Conservation (phyloP, 2,329 filamentous ascomycete species). For the Thelonectria blattea region DNA sequence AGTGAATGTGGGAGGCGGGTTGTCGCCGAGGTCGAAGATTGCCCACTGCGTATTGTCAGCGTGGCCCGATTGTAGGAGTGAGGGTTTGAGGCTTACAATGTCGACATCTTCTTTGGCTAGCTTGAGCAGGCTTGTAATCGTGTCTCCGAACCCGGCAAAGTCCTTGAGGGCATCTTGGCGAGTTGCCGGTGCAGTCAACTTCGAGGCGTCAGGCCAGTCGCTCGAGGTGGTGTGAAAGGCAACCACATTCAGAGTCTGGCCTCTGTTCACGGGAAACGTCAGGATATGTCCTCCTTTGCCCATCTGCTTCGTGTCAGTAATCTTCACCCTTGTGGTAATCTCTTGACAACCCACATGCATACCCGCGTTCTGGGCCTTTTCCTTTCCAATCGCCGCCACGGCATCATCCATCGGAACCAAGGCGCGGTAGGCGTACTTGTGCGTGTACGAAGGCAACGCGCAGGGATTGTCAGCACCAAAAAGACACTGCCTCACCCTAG, state of each 20-base stretch:
- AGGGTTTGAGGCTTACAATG: slow-evolving; percentile 19
- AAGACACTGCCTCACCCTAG: slow-evolving; percentile 8
- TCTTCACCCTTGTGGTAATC: not conserved
- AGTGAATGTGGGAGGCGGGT: slow-evolving; percentile 11
- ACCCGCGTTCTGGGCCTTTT: slow-evolving; percentile 14
- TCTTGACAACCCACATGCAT: slow-evolving; percentile 12
- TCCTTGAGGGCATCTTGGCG: slow-evolving; percentile 44
- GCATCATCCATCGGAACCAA: slow-evolving; percentile 18
- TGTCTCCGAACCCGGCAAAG: slow-evolving; percentile 43
- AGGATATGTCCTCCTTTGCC: slow-evolving; percentile 59
- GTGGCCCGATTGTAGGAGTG: not conserved
- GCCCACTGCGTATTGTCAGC: slow-evolving; percentile 12
- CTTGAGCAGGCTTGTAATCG: slow-evolving; percentile 40
- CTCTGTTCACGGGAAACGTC: slow-evolving; percentile 33
- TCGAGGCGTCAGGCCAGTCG: slow-evolving; percentile 38
- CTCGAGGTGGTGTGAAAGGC: slow-evolving; percentile 47
- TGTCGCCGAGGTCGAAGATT: slow-evolving; percentile 18
- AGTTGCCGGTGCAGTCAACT: slow-evolving; percentile 32
- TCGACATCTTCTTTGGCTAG: slow-evolving; percentile 38
- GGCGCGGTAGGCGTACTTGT: slow-evolving; percentile 20
- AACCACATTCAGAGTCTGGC: slow-evolving; percentile 61
- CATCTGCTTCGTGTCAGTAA: slow-evolving; percentile 30
- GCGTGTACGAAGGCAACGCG: slow-evolving; percentile 13
- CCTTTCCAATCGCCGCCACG: slow-evolving; percentile 5
- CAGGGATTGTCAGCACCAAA: slow-evolving; percentile 12